Evolutionary conservation across 768 basidiomycete species (phyloP).

Genomic region (Tulasnella sp.): DNA sequence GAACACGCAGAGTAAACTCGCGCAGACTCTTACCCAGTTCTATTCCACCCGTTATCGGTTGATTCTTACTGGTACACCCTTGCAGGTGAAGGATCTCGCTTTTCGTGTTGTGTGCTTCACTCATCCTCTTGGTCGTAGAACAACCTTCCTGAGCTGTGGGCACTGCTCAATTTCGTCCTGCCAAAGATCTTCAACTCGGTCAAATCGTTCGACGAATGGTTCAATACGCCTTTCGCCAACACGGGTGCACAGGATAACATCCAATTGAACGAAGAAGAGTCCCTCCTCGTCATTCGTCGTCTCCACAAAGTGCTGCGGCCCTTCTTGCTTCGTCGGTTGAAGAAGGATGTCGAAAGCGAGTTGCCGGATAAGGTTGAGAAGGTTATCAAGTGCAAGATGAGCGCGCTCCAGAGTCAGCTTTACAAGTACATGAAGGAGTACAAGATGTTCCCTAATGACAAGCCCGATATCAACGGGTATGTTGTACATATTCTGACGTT

Average conservation of each 20-base stretch:
- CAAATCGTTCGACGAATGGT: slow-evolving; percentile 99
- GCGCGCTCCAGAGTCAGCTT: slow-evolving; percentile 76
- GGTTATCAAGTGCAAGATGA: slow-evolving; percentile 94
- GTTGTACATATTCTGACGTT: slow-evolving; percentile 22
- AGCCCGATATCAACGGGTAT: slow-evolving; percentile 62
- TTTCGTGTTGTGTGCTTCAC: slow-evolving; percentile 16
- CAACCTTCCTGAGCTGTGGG: slow-evolving; percentile 92
- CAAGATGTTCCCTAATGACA: slow-evolving; percentile 83
- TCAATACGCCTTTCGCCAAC: slow-evolving; percentile 98
- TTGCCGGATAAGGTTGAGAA: slow-evolving; percentile 96
- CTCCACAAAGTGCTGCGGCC: slow-evolving; percentile 91
- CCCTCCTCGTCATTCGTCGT: slow-evolving; percentile 90
- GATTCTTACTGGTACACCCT: slow-evolving; percentile 88
- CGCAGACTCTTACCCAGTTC: slow-evolving; percentile 79
- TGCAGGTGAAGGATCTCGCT: slow-evolving; percentile 36
- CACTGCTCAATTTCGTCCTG: slow-evolving; percentile 86
- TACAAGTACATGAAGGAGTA: slow-evolving; percentile 98
- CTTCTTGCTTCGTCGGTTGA: slow-evolving; percentile 82
- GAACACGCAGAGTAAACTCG: slow-evolving; percentile 81
- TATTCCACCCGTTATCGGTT: slow-evolving; percentile 89
- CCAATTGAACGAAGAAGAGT: slow-evolving; percentile 99
- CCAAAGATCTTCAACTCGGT: slow-evolving; percentile 98
- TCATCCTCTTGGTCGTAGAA: slow-evolving; percentile 33
- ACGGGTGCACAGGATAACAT: slow-evolving; percentile 98
- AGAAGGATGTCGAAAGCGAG: slow-evolving; percentile 95